Evolutionary conservation across 2,329 filamentous ascomycete species (phyloP).

Genomic region (Stemphylium lycopersici): DNA sequence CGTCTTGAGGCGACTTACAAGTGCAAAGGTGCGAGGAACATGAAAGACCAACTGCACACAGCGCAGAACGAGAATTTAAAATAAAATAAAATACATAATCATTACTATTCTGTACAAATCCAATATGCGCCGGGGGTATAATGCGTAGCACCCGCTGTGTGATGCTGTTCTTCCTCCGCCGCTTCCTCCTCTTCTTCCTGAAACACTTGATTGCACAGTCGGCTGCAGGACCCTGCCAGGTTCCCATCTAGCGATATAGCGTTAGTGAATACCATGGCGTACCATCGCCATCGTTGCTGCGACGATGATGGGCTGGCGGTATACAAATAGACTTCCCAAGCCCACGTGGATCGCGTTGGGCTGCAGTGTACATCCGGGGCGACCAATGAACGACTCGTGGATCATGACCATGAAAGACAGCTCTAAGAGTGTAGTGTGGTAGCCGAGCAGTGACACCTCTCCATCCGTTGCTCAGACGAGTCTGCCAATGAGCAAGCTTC

Average conservation of each 20-base stretch:
- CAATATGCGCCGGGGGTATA: background rate
- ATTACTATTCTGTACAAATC: background rate
- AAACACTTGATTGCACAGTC: too few species aligned
- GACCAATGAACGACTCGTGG: too few species aligned
- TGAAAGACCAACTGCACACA: too few species aligned
- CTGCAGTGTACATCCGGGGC: too few species aligned
- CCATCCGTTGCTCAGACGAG: conserved; percentile 15
- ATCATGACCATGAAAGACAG: background rate
- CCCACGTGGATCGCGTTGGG: too few species aligned
- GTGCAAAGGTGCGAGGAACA: too few species aligned
- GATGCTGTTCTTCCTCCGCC: background rate
- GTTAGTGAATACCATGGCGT: background rate
- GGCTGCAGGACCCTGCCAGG: too few species aligned
- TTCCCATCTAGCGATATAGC: background rate
- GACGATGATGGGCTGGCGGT: background rate
- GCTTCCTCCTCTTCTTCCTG: background rate
- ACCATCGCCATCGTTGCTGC: background rate
- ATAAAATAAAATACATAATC: background rate
- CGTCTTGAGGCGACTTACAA: too few species aligned
- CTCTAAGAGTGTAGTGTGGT: background rate
- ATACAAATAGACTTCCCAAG: too few species aligned
- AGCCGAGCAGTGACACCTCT: background rate
- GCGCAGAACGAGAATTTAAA: too few species aligned
- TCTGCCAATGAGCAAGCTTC: conserved; percentile 24
- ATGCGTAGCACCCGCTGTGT: background rate